These are phyloP conservation scores for Leccinellum albellum DNA, from an alignment of 768 basidiomycete species.

Conservation along the genomic window DNA sequence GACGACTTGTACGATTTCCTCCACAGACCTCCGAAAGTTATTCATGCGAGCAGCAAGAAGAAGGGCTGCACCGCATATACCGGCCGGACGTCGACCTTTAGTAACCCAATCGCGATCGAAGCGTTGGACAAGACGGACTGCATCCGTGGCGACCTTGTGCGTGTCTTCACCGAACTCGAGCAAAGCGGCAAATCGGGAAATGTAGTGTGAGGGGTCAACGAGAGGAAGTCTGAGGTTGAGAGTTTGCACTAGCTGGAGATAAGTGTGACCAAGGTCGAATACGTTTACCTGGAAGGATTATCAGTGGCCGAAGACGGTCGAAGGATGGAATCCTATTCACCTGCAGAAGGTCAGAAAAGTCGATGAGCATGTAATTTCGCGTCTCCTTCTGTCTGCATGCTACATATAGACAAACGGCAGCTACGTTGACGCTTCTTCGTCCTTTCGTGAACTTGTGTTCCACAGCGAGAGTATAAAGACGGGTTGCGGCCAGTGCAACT, in stretches of 20 bases:
- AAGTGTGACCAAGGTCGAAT: slow-evolving; percentile 93
- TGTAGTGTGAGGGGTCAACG: slow-evolving; percentile 95
- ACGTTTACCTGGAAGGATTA: slow-evolving; percentile 75
- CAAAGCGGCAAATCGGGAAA: slow-evolving; percentile 88
- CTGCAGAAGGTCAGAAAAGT: slow-evolving; percentile 95
- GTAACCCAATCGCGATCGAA: slow-evolving; percentile 99
- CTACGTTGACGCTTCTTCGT: slow-evolving; percentile 86
- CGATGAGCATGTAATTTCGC: slow-evolving; percentile 94
- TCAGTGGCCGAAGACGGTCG: background rate
- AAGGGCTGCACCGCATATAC: slow-evolving; percentile 94
- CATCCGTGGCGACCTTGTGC: slow-evolving; percentile 87
- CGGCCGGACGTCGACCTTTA: slow-evolving; percentile 89
- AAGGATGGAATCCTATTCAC: slow-evolving; percentile 35
- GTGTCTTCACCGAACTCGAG: slow-evolving; percentile 97
- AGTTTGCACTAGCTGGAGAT: slow-evolving; percentile 88
- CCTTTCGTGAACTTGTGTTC: slow-evolving; percentile 95
- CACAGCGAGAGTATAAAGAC: slow-evolving; percentile 90
- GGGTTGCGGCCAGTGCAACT: slow-evolving; percentile 75
- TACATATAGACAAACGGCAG: slow-evolving; percentile 93
- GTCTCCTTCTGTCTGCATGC: slow-evolving; percentile 91
- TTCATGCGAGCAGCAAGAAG: slow-evolving; percentile 98
- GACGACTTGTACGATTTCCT: slow-evolving; percentile 97
- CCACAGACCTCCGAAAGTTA: slow-evolving; percentile 87
- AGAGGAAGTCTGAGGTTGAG: slow-evolving; percentile 82
- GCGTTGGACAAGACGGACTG: slow-evolving; percentile 86